Evolutionary conservation across 148 eudicot species (phyloP).

Genomic region (Chenopodium berlandieri): DNA sequence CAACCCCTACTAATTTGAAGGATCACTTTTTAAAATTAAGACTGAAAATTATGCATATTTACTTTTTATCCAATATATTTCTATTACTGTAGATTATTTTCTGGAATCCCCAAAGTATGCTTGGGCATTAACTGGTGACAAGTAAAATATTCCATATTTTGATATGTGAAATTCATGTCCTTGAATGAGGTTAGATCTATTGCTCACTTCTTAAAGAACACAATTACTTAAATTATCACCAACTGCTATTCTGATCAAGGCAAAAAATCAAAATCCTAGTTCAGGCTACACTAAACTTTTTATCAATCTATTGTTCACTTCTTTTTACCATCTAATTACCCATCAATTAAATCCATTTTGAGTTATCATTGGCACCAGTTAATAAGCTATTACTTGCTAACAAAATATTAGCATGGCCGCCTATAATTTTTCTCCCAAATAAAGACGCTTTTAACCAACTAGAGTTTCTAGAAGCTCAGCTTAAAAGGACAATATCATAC

Average conservation of each 20-base stretch:
- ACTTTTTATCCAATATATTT: too few relatives aligned
- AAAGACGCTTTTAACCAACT: background rate
- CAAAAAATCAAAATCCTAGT: background rate
- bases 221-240: background rate
- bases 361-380: background rate
- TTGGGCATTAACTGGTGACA: too few relatives aligned
- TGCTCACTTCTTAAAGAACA: background rate
- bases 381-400: background rate
- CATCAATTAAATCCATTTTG: background rate
- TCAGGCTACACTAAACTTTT: too few relatives aligned
- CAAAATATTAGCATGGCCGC: background rate
- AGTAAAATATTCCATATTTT: background rate
- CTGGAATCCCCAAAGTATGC: too few relatives aligned
- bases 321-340: background rate
- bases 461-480: background rate
- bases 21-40: too few relatives aligned
- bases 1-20: background rate
- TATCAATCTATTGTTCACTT: background rate
- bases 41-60: too few relatives aligned
- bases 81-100: too few relatives aligned
- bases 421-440: background rate
- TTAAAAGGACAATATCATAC: background rate
- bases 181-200: background rate
- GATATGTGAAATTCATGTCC: background rate
- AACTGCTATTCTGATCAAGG: background rate